phyloP scores from a whole-genome alignment of 2,329 filamentous ascomycete species.

The Phoma sp. region DNA sequence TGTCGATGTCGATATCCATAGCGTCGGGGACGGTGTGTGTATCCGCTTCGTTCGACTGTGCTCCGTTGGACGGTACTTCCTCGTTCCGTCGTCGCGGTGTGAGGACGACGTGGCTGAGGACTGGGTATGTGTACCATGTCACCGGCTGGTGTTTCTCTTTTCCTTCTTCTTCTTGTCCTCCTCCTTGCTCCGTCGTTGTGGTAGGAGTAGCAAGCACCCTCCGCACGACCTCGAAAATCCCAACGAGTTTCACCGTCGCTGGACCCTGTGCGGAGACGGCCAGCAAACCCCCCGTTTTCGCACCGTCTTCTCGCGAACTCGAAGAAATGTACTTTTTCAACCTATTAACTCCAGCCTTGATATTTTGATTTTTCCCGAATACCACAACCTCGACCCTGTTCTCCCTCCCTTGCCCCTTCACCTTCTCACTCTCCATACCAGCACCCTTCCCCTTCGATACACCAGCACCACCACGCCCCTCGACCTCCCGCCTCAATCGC shows the following conservation, averaged over 20 bases:
- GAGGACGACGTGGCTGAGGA: constrained; percentile 18
- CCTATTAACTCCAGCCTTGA: constrained; percentile 25
- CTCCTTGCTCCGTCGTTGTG: background rate
- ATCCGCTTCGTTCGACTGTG: no score
- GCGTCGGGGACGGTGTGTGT: no score
- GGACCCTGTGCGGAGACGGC: constrained; percentile 31
- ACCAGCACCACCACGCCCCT: no score
- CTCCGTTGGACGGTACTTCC: no score
- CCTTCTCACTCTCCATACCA: no score
- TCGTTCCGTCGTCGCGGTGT: no score
- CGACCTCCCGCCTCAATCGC: background rate
- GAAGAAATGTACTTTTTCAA: constrained; percentile 17
- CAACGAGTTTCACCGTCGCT: constrained; percentile 28
- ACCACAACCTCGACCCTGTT: constrained; percentile 19
- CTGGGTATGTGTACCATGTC: constrained; percentile 29
- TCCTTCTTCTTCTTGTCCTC: background rate
- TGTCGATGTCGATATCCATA: no score
- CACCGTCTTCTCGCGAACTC: constrained; percentile 7
- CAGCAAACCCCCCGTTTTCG: background rate
- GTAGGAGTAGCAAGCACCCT: constrained; percentile 12
- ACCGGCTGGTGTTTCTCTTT: background rate
- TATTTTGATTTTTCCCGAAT: constrained; percentile 30
- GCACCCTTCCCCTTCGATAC: no score
- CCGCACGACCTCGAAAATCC: constrained; percentile 29
- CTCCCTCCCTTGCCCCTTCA: background rate